Percentiles rank a stretch among this genome's conserved stretches.
These are phyloP conservation scores for Penicillium sp. DNA, from an alignment of 2,329 filamentous ascomycete species.

Conservation along the genomic window DNA sequence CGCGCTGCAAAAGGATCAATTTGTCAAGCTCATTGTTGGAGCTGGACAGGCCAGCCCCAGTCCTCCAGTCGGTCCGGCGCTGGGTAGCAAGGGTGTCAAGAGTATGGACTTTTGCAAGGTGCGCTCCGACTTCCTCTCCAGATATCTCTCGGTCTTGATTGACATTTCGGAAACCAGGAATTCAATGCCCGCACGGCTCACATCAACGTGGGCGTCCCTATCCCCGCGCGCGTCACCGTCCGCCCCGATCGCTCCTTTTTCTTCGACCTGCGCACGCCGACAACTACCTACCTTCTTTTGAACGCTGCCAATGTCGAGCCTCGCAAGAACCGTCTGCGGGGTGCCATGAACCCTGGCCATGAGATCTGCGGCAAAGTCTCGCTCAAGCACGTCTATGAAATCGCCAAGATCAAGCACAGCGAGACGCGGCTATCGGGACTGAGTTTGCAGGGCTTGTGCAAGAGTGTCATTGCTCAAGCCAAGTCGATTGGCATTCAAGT, in stretches of 20 bases:
- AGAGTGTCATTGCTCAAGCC: conserved; percentile 72
- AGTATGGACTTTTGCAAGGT: conserved; percentile 99
- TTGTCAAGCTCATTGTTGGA: conserved; percentile 97
- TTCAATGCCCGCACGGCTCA: conserved; percentile 94
- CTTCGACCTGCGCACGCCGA: conserved; percentile 91
- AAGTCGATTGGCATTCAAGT: conserved; percentile 76
- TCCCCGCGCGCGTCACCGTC: conserved; percentile 88
- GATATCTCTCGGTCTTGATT: background rate
- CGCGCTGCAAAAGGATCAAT: conserved; percentile 63
- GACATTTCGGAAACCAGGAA: conserved; percentile 62
- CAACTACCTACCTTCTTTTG: conserved; percentile 88
- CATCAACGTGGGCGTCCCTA: conserved; percentile 78
- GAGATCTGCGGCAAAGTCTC: conserved; percentile 83
- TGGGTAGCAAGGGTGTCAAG: conserved; percentile 97
- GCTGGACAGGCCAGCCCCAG: conserved; percentile 93
- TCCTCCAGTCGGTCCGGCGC: conserved; percentile 91
- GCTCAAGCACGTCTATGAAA: conserved; percentile 96
- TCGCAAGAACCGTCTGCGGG: conserved; percentile 73
- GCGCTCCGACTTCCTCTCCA: conserved; percentile 21
- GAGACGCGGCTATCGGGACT: conserved; percentile 75
- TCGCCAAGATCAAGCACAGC: conserved; percentile 91
- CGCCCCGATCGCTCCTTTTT: conserved; percentile 89
- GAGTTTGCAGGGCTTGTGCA: conserved; percentile 71
- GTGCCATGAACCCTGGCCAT: conserved; percentile 72
- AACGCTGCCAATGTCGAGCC: conserved; percentile 76